These are phyloP conservation scores for Hericium coralloides DNA, from an alignment of 768 basidiomycete species.

Conservation along the genomic window DNA sequence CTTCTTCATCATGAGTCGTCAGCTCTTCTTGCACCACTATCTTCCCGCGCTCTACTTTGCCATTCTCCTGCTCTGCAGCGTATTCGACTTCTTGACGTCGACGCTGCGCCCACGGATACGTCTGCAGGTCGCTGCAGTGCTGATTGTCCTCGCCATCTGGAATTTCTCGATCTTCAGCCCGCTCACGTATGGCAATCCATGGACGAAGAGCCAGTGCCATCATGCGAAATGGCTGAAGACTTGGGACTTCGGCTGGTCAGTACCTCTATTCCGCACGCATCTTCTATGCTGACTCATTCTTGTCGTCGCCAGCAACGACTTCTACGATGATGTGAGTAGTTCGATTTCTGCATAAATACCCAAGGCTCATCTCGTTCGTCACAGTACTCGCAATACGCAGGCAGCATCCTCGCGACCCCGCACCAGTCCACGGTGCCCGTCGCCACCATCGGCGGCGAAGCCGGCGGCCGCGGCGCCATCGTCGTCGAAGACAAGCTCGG, in stretches of 20 bases:
- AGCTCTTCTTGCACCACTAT: conserved; percentile 97
- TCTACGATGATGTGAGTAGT: conserved; percentile 50
- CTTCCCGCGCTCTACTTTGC: conserved; percentile 94
- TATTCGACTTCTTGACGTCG: conserved; percentile 84
- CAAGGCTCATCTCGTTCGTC: not conserved
- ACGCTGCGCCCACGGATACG: conserved; percentile 66
- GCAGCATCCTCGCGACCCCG: conserved; percentile 27
- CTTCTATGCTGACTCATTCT: conserved; percentile 1
- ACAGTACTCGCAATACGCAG: conserved; percentile 52
- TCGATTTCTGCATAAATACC: not conserved
- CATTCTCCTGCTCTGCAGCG: conserved; percentile 64
- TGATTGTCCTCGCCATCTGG: conserved; percentile 68
- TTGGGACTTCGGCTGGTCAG: conserved; percentile 93
- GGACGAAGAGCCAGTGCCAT: conserved; percentile 78
- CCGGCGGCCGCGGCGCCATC: conserved; percentile 43
- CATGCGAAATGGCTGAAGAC: conserved; percentile 80
- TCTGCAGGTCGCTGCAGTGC: conserved; percentile 70
- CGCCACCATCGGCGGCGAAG: conserved; percentile 43
- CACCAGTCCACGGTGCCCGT: conserved; percentile 27
- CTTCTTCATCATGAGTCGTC: conserved; percentile 95
- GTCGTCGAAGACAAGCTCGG: conserved; percentile 39
- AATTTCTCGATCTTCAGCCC: conserved; percentile 75
- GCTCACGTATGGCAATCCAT: conserved; percentile 74
- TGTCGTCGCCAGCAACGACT: conserved; percentile 43
- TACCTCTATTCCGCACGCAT: not conserved